Evolutionary conservation across 352 stramenopile genomes (phyloP), one percentile per base, ranked within the genome.

Genomic region (Saprolegnia diclina): DNA sequence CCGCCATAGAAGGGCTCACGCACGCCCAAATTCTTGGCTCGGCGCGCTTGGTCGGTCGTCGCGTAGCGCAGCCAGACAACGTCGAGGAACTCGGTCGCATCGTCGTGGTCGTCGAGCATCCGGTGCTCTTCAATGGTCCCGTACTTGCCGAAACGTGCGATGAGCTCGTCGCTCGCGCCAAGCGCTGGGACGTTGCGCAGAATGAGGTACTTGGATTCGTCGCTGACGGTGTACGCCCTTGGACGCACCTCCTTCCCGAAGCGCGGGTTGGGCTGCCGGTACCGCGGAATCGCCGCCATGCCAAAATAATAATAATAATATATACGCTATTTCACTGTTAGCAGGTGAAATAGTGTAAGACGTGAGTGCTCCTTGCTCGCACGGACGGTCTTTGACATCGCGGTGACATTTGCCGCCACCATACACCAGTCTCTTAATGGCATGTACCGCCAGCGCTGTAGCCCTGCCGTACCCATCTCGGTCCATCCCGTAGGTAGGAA

Each of bases 51-150:
- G 65, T 88, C 89, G 37, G 89, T 79, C 32, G 77, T 89, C 72
- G 88, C 83, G 72, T 89, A 92, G 55, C 89, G 66, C 29, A 92
- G 68, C 82, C 81, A 91, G 16, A 92, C 65, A 1, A 76, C 73
- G 56, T 92, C 79, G 1, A 77, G 85, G 67, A 88, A 92, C 16
- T 71, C 53, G 19, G 74, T 56, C 48, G 40, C 75, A 63, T 89
- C 81, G 44, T 83, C 74, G 22, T 64, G 62, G 57, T 86, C 77
- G 57, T 89, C 79, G 16, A 87, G 67, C 46, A 87, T 50, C 50
- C 72, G 79, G 69, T 83, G 78, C 55, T 81, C 78, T 63, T 74
- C 78, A 19, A 89, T 65, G 22, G 74, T 73, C 50, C 81, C 79
- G 56, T 85, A 89, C 4, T 81, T 70, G 68, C 78, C 80, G 52